Conservation (phyloP, 495 filamentous ascomycete genomes). For the Glarea lozoyensis region DNA sequence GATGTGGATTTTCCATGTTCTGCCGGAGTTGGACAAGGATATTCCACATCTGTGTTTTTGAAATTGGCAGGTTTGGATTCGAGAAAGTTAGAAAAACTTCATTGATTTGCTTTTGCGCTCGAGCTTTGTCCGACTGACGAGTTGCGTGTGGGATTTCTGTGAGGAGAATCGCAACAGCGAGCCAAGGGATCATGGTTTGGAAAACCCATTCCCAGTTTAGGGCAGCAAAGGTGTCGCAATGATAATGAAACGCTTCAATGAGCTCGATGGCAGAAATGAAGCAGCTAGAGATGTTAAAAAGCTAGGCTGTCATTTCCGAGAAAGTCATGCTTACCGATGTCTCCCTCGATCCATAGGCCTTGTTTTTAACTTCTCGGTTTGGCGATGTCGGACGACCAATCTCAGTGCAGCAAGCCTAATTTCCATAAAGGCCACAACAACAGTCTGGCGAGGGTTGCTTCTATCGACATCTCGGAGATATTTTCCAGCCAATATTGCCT, state of each 20-base stretch:
- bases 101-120: conserved; percentile 11
- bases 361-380: background rate
- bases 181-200: conserved; percentile 9
- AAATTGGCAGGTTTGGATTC: background rate
- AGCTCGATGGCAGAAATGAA: conserved; percentile 10
- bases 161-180: conserved; percentile 9
- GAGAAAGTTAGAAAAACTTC: conserved; percentile 4
- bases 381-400: conserved; percentile 1
- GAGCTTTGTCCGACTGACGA: conserved; percentile 6
- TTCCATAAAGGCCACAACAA: conserved; percentile 2
- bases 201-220: conserved; percentile 17
- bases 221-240: conserved; percentile 1
- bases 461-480: conserved; percentile 3
- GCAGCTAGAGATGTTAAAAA: background rate
- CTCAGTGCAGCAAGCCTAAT: conserved; percentile 3
- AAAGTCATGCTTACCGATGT: conserved; percentile 1
- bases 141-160: conserved; percentile 4
- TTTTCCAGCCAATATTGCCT: background rate
- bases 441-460: background rate
- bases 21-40: conserved; percentile 4
- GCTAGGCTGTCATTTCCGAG: background rate
- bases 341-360: background rate
- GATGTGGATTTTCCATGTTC: no score
- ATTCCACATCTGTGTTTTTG: conserved; percentile 6
- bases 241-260: conserved; percentile 10